Percentiles rank a stretch among this genome's conserved stretches.
Evolutionary conservation across 768 basidiomycete genomes (phyloP).

Genomic region (Cantharellus cinnabarinus): DNA sequence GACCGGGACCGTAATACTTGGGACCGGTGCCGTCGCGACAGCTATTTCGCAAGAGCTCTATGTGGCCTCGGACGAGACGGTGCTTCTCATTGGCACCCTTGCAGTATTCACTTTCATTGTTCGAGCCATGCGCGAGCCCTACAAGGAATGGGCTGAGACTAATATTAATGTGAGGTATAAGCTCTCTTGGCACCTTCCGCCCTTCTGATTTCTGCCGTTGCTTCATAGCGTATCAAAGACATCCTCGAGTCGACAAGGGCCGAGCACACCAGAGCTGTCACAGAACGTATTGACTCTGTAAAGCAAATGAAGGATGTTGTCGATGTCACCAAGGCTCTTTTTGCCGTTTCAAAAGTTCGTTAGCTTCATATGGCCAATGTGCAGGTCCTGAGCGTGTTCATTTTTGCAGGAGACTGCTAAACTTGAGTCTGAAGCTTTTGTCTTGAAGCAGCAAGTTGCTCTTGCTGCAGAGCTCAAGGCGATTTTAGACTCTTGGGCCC

Average conservation of each 20-base stretch:
- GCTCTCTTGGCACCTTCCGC: too few species aligned
- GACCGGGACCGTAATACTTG: conserved; percentile 80
- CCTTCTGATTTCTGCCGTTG: background rate
- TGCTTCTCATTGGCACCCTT: conserved; percentile 65
- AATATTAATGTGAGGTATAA: conserved; percentile 37
- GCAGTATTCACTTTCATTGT: conserved; percentile 69
- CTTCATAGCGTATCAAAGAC: conserved; percentile 40
- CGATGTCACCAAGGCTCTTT: conserved; percentile 73
- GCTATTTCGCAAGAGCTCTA: conserved; percentile 96
- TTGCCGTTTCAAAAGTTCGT: conserved; percentile 73
- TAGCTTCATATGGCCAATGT: background rate
- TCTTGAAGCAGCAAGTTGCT: conserved; percentile 72
- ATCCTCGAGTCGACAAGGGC: conserved; percentile 64
- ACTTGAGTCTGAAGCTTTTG: conserved; percentile 76
- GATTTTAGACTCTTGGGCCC: conserved; percentile 95
- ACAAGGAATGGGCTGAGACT: conserved; percentile 77
- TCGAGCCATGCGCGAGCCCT: conserved; percentile 66
- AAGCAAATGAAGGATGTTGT: conserved; percentile 93
- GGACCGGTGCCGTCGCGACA: conserved; percentile 69
- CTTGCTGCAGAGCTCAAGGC: conserved; percentile 78
- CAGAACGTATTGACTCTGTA: conserved; percentile 80
- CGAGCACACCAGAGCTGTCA: conserved; percentile 84
- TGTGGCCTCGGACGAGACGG: conserved; percentile 91
- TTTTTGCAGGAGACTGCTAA: conserved; percentile 62
- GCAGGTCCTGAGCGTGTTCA: background rate